Evolutionary conservation across 2,329 filamentous ascomycete species (phyloP), one percentile per base, ranked within the genome.

Genomic region (Alternaria panax): DNA sequence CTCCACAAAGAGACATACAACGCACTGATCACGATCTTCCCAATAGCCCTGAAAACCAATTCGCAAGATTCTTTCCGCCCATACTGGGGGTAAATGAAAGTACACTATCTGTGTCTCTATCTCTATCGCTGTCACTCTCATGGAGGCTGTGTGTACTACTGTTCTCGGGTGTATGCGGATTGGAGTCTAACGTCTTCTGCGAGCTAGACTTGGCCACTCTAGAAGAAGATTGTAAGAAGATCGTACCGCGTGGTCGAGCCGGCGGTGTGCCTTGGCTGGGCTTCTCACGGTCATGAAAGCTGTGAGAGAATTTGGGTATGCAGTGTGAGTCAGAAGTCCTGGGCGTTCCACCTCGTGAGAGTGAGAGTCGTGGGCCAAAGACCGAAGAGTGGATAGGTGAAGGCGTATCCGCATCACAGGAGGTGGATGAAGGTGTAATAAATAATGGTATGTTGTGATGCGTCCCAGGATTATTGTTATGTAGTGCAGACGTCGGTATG

Each of bases 1-100:
- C 38, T 41, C 8, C 38, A 40, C 14, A 22, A 42, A 20, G 18
- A 30, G 18, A 30, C 45, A 22, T 42, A 22, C 27, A 14, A 16
- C 7, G 7, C 22, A 18, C 28, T n/a, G 7, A n/a, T 42, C 38
- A 51, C 36, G 38, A 60, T 22, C 52, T 30, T 18, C 74, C 73
- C 30, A 77, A 41, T 18, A 78, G 53, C 2, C 71, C 74, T 1
- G 75, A 75, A 20, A 78, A 65, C 75, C 75, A 76, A 24, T 40
- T 69, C 7, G 72, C 59, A n/a, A 77, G 43, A 16, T 75, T 71
- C 63, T 71, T 75, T 2, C 69, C 65, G n/a, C 60, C 59, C 47
- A 66, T 62, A 38, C 67, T 71, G 2, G 69, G 69, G 14, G 73
- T 67, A 48, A 71, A 65, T 38, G 70, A 73, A 5, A 69, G 14